Base-by-base conservation (phyloP, 192 early-diverging fungal species). In the Backusella luteola region DNA sequence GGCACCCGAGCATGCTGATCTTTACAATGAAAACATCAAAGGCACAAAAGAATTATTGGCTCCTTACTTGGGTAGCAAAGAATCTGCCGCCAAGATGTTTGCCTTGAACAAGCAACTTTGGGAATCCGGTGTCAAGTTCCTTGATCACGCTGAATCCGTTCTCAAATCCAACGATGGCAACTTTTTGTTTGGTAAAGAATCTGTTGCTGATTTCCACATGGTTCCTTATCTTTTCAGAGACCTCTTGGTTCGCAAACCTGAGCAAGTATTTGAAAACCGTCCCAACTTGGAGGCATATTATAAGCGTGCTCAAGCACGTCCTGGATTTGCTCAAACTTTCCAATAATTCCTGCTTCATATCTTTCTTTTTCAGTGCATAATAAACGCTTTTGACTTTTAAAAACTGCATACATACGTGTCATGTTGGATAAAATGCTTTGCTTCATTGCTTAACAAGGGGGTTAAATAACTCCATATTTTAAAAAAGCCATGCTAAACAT, bases 171-270 rank as follows among this genome's bases (percentile, higher is more conserved):
- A 66, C 14, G 34, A 23, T 49, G 69, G 69, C 2, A 35, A 36
- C 5, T 77, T 52, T 59, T 49, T 77, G 15, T 36, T 71, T 15
- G 76, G 69, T 19, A 39, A 70, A 19, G 71, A 77, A 15, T 63
- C 69, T 6, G 66, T 72, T 36, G 76, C 69, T 34, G 76, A 77
- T 26, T 34, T 69, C 34, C 76, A 77, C n/a, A 59, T 77, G n/a
- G 71, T 69, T 2, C 70, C 70, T 34, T 77, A 77, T 69, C 67
- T 77, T 26, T 42, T 52, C 34, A 36, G 69, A 53, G 35, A n/a
- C n/a, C 69, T 71, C 7, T 53, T 77, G 68, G 53, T 63, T 29
- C 36, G 49, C 15, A 74, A 66, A 26, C 49, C 49, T 32, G 73
- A 74, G 26, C 53, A 39, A 6, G 44, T 77, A 0, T 77, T 77